Evolutionary conservation across 495 filamentous ascomycete genomes (phyloP), one percentile per base, ranked within the genome.

Genomic region (Pseudotulostoma volvatum): DNA sequence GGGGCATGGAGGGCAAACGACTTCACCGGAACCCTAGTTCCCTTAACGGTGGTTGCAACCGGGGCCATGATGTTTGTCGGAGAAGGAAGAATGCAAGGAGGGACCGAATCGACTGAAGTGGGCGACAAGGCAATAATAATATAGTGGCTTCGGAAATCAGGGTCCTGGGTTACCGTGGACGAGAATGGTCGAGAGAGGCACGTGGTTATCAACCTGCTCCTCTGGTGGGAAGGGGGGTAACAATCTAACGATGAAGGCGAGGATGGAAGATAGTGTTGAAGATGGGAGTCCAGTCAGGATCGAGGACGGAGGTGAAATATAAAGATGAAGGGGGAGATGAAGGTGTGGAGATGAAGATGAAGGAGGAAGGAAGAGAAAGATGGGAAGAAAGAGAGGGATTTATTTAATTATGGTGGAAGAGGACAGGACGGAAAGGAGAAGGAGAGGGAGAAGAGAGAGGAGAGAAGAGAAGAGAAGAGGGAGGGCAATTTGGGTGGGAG

Each of bases 1-100:
- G 79, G 53, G 15, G 83, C 73, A 63, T 96, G 92, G 63, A 84
- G 86, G 41, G 64, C 61, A 33, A 65, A 66, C 28, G 23, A 28
- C 23, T 28, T 28, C 11, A 28, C 11, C 11, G 5, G 5, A 11
- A 28, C 23, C 59, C 61, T 57, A 18, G 60, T 56, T 28, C 23
- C 23, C 5, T 11, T 28, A 11, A 11, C 23, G 5, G 23, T 28
- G 47, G 52, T 53, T 37, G 53, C 57, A 42, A 55, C 61, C 46
- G 64, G 49, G 17, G 62, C 43, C 65, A 70, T 68, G 46, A 23
- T 45, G 42, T 30, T 1, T 16, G 11, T 33, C 21, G n/a, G 5
- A 9, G 31, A 23, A 21, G 19, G 34, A 38, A 40, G 33, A 33
- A 45, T 36, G 42, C 18, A 21, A 33, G 38, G 36, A 34, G 33